These are phyloP conservation scores for Fraxinus anomala DNA, from an alignment of 257 asterid genomes.

Conservation along the genomic window DNA sequence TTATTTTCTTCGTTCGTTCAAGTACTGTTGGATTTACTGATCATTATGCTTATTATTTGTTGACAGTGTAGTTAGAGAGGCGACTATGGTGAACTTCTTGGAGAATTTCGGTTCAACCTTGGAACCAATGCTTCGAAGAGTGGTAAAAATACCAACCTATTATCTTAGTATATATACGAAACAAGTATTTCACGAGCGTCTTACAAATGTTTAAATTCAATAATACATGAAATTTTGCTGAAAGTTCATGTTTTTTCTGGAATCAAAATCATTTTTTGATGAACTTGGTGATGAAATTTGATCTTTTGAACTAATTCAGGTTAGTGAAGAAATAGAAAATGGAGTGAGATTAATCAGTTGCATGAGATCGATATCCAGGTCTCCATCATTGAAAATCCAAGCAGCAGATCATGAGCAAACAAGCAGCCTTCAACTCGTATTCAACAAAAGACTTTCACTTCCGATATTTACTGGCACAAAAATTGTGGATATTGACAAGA, in stretches of 20 bases:
- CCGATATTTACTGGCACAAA: constrained; percentile 70
- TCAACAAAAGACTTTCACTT: constrained; percentile 33
- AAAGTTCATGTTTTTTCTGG: neutral
- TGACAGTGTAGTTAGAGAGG: constrained; percentile 63
- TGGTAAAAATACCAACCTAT: constrained; percentile 35
- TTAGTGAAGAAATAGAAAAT: constrained; percentile 66
- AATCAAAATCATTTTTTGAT: too few species aligned
- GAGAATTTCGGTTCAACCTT: constrained; percentile 56
- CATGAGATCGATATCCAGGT: constrained; percentile 29
- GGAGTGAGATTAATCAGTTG: constrained; percentile 37
- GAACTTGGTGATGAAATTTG: neutral
- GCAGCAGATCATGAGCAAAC: constrained; percentile 27
- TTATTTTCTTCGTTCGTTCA: too few species aligned
- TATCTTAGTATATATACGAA: too few species aligned
- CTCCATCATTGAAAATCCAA: constrained; percentile 44
- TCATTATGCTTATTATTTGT: neutral
- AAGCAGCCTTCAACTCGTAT: constrained; percentile 36
- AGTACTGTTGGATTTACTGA: neutral
- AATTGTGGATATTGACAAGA: constrained; percentile 37
- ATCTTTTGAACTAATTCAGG: constrained; percentile 31
- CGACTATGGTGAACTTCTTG: constrained; percentile 49
- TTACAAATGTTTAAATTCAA: too few species aligned
- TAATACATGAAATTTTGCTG: too few species aligned
- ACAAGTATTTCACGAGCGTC: too few species aligned
- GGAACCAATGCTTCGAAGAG: constrained; percentile 80